phyloP scores from a whole-genome alignment of 345 rosid genomes.

The Eucalyptus paniculata region DNA sequence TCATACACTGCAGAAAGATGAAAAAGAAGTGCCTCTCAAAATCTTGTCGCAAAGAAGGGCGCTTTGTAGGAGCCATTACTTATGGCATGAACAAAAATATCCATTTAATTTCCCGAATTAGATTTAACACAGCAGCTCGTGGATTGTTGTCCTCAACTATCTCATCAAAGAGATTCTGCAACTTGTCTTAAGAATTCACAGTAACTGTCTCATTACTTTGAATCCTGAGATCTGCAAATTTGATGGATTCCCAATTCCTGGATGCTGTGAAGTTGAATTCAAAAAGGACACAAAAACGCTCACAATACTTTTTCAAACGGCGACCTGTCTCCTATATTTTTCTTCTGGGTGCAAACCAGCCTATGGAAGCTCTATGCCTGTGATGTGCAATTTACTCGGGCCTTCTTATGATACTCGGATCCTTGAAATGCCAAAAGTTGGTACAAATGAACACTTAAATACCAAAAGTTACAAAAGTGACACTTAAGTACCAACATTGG shows the following conservation, averaged over 20 bases:
- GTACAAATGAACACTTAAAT: no score
- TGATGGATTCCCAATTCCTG: slow-evolving; percentile 15
- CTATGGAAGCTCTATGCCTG: no score
- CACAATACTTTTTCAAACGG: no score
- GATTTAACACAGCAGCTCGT: not conserved
- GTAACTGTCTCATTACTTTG: not conserved
- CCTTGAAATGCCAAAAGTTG: no score
- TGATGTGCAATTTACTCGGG: no score
- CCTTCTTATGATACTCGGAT: no score
- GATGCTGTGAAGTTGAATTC: slow-evolving; percentile 8
- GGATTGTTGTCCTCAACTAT: slow-evolving; percentile 8
- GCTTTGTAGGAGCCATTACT: slow-evolving; percentile 11
- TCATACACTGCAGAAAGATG: slow-evolving; percentile 14
- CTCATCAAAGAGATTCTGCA: slow-evolving; percentile 9
- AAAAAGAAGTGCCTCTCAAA: slow-evolving; percentile 18
- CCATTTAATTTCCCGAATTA: slow-evolving; percentile 9
- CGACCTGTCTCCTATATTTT: no score
- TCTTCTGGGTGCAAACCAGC: no score
- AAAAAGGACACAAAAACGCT: no score
- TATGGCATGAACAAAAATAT: not conserved
- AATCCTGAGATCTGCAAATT: slow-evolving; percentile 3
- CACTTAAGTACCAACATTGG: accelerated
- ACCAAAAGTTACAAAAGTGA: no score
- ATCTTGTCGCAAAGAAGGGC: slow-evolving; percentile 33
- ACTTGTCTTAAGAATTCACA: slow-evolving; percentile 4